phyloP scores from a whole-genome alignment of 202 grass and related monocot species.

The Eragrostis tef region DNA sequence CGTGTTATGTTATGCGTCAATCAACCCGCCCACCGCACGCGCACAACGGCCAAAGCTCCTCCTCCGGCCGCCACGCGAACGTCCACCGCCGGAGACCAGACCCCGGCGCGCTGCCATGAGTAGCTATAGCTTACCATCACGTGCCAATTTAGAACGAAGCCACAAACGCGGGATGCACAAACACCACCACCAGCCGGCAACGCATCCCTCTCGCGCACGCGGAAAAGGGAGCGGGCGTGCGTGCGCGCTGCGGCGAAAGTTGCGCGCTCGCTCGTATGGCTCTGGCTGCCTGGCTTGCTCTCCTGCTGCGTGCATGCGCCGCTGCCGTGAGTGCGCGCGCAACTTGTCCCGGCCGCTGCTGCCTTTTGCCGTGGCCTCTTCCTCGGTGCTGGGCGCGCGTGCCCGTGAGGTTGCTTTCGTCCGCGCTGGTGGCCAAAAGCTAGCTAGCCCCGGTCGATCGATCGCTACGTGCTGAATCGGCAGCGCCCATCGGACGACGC shows the following conservation, averaged over 20 bases:
- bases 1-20: slow-evolving; percentile 10
- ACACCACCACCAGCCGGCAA: not conserved
- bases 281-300: not conserved
- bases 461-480: slow-evolving; percentile 8
- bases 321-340: slow-evolving; percentile 26
- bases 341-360: not conserved
- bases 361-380: not conserved
- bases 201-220: not conserved
- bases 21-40: not conserved
- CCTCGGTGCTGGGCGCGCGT: slow-evolving; percentile 52
- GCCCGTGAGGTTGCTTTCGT: slow-evolving; percentile 54
- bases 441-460: not conserved
- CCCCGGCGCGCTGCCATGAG: not conserved
- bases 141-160: slow-evolving; percentile 13
- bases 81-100: not conserved
- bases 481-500: not conserved
- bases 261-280: not conserved
- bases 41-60: not conserved
- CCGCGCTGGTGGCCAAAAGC: slow-evolving; percentile 24
- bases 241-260: slow-evolving; percentile 29
- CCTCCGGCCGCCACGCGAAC: slow-evolving; percentile 13
- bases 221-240: not conserved
- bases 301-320: not conserved
- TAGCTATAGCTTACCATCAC: not conserved
- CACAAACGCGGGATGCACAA: not conserved